Evolutionary conservation across 192 early-diverging fungal genomes (phyloP).

Genomic region (Mortierella hygrophila): DNA sequence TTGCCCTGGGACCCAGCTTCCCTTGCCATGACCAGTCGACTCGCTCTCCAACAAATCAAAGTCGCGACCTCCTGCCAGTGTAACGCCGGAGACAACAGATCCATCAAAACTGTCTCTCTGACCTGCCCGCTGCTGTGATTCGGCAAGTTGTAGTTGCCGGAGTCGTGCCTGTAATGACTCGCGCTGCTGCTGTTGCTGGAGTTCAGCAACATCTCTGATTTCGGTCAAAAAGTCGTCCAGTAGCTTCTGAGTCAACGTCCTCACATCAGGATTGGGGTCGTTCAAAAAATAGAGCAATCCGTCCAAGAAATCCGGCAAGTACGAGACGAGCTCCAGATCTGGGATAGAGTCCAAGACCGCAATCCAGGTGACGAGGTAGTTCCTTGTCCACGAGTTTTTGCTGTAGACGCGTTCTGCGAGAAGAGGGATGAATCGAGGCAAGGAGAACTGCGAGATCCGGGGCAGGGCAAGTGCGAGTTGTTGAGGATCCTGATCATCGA

Average conservation of each 20-base stretch:
- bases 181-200: conserved; percentile 69
- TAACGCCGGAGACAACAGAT: not conserved
- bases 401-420: conserved; percentile 92
- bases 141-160: conserved; percentile 28
- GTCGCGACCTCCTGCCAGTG: conserved; percentile 15
- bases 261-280: conserved; percentile 92
- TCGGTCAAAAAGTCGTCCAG: conserved; percentile 94
- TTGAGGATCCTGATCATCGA: conserved; percentile 54
- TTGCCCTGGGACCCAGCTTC: conserved; percentile 80
- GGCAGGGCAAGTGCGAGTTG: conserved; percentile 64
- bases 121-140: conserved; percentile 22
- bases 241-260: conserved; percentile 82
- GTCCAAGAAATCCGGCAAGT: conserved; percentile 94
- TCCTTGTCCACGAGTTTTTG: conserved; percentile 89
- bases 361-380: conserved; percentile 97
- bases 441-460: conserved; percentile 82
- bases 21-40: conserved; percentile 64
- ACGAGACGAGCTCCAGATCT: conserved; percentile 91
- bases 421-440: conserved; percentile 94
- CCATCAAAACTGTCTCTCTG: conserved; percentile 14
- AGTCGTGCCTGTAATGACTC: conserved; percentile 48
- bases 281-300: conserved; percentile 90
- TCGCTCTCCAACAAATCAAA: conserved; percentile 45
- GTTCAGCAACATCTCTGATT: conserved; percentile 77
- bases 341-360: conserved; percentile 92